Evolutionary conservation across 331 rosid genomes (phyloP).

Genomic region (Arachis monticola): DNA sequence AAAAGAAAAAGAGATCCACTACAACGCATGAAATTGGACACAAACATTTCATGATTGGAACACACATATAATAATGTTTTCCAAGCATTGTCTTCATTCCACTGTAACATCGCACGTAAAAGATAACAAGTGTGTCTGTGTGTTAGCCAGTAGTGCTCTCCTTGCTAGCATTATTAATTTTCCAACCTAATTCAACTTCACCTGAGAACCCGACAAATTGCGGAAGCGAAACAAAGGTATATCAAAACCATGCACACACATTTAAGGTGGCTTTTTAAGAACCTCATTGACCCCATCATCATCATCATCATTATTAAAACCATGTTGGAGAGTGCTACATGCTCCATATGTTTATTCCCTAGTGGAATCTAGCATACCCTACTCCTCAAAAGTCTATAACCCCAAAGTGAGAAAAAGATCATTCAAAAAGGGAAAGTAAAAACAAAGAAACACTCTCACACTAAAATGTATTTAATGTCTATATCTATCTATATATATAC

Average conservation of each 20-base stretch:
- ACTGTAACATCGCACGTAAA: neutral
- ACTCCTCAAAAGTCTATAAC: slow-evolving; percentile 37
- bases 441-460: neutral
- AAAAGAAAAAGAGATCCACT: neutral
- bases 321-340: slow-evolving; percentile 9
- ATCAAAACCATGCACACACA: neutral
- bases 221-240: slow-evolving; percentile 12
- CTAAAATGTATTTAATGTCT: neutral
- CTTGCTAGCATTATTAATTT: slow-evolving; percentile 46
- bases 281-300: slow-evolving; percentile 38
- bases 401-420: slow-evolving; percentile 10
- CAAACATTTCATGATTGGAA: neutral
- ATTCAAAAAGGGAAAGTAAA: slow-evolving; percentile 34
- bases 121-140: slow-evolving; percentile 30
- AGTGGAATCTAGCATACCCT: slow-evolving; percentile 58
- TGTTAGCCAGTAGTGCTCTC: slow-evolving; percentile 46
- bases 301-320: slow-evolving; percentile 31
- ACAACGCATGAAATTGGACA: neutral
- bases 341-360: neutral
- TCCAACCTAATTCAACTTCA: slow-evolving; percentile 58
- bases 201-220: slow-evolving; percentile 47
- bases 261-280: slow-evolving; percentile 30
- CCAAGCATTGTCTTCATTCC: slow-evolving; percentile 12
- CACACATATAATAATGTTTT: neutral
- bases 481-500: too few relatives aligned